Percentiles rank a stretch among this genome's conserved stretches.
Evolutionary conservation across 148 eudicot genomes (phyloP).

Genomic region (Chenopodium album): DNA sequence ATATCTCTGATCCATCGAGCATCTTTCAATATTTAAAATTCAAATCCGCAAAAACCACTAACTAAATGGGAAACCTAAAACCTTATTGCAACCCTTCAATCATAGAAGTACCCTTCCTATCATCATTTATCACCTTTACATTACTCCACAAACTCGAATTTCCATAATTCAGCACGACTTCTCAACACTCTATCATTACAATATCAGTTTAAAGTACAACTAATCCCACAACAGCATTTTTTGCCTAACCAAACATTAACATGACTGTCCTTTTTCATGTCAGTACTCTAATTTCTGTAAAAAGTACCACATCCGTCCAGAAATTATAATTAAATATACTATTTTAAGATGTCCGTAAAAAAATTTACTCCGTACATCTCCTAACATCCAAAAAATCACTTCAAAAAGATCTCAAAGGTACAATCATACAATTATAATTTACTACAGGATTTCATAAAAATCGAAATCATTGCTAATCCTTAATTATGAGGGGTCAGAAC

Average conservation of each 20-base stretch:
- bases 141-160: constrained; percentile 1
- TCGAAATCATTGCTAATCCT: too few species aligned
- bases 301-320: not conserved
- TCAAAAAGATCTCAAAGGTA: too few species aligned
- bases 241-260: not conserved
- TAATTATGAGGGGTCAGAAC: not conserved
- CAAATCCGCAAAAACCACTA: not conserved
- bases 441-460: too few species aligned
- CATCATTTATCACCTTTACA: not conserved
- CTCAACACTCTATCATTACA: too few species aligned
- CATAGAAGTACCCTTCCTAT: not conserved
- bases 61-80: not conserved
- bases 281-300: not conserved
- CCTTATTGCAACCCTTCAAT: not conserved
- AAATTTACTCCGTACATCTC: not conserved
- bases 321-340: not conserved
- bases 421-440: not conserved
- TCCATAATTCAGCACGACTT: not conserved
- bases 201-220: not conserved
- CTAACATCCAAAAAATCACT: not conserved
- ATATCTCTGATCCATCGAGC: not conserved
- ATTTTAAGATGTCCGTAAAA: not conserved
- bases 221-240: not conserved
- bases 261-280: not conserved
- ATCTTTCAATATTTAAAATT: not conserved